Conservation (phyloP, 768 basidiomycete species). For the Serendipita sp. region DNA sequence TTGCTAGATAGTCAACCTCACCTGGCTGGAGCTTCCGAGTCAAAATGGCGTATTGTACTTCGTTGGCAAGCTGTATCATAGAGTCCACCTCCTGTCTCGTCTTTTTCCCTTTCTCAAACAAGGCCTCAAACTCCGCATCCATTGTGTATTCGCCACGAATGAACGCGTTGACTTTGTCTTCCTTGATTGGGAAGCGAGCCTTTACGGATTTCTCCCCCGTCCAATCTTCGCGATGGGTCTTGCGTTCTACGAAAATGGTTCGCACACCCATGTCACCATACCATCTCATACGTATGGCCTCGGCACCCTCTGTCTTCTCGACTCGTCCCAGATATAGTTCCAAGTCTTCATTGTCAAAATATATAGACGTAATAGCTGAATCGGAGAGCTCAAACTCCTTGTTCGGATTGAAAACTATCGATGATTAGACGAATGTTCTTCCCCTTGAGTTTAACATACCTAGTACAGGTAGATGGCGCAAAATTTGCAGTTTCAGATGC, state of each 20-base stretch:
- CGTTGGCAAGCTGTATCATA: conserved; percentile 94
- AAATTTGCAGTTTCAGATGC: conserved; percentile 80
- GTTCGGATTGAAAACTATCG: conserved; percentile 74
- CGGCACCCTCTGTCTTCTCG: conserved; percentile 97
- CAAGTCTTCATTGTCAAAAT: conserved; percentile 90
- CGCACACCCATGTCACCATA: conserved; percentile 79
- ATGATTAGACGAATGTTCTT: conserved; percentile 7
- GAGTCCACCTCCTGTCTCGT: conserved; percentile 74
- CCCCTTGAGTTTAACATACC: conserved; percentile 31
- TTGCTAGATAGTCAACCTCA: conserved; percentile 22
- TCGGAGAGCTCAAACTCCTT: conserved; percentile 66
- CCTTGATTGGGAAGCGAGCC: conserved; percentile 74
- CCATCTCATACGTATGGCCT: conserved; percentile 92
- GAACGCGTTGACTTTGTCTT: conserved; percentile 84
- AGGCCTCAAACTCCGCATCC: conserved; percentile 79
- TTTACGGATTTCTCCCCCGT: conserved; percentile 66
- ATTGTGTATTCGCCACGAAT: conserved; percentile 79
- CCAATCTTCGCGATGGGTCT: conserved; percentile 96
- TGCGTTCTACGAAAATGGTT: conserved; percentile 80
- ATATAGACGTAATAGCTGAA: conserved; percentile 86
- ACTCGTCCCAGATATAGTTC: conserved; percentile 92
- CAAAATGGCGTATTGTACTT: conserved; percentile 83
- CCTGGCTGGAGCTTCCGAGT: conserved; percentile 72
- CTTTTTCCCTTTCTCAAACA: conserved; percentile 85
- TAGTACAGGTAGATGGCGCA: conserved; percentile 83